Evolutionary conservation across 352 stramenopile species (phyloP).

Genomic region (Phytophthora citrophthora): DNA sequence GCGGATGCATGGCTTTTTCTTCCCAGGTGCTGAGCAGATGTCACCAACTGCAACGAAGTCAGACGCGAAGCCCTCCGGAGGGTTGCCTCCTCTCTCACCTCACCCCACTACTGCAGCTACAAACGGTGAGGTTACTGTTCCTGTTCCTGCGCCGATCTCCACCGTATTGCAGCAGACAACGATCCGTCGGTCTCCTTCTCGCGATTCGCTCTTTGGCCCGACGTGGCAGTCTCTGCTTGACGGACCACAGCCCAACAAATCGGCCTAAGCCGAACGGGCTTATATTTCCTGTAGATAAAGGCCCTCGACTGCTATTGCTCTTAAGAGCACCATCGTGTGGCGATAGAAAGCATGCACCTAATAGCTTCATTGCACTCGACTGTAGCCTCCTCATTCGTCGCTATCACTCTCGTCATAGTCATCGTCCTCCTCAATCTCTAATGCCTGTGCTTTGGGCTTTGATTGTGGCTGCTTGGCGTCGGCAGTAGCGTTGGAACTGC

Average conservation of each 20-base stretch:
- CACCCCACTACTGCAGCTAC: constrained; percentile 16
- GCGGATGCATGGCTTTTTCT: constrained; percentile 85
- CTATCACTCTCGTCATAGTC: constrained; percentile 83
- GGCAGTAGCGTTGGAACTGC: not conserved
- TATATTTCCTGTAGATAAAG: constrained; percentile 42
- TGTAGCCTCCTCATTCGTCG: constrained; percentile 27
- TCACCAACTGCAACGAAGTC: constrained; percentile 4
- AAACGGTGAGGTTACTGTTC: constrained; percentile 10
- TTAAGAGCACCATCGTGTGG: constrained; percentile 17
- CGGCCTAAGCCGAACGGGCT: constrained; percentile 24
- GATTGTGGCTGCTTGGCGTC: constrained; percentile 4
- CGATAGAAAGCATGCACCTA: constrained; percentile 36
- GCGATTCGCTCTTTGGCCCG: constrained; percentile 70
- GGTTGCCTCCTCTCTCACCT: constrained; percentile 24
- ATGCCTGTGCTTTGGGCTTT: constrained; percentile 4
- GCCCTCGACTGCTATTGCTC: constrained; percentile 16
- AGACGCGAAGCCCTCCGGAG: constrained; percentile 14
- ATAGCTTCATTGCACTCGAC: constrained; percentile 4
- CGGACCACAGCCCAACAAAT: constrained; percentile 26
- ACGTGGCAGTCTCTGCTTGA: constrained; percentile 73
- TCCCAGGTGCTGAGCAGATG: constrained; percentile 35
- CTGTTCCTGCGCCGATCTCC: constrained; percentile 12
- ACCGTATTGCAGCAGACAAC: constrained; percentile 25
- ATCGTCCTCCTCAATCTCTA: constrained; percentile 70
- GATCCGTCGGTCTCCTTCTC: constrained; percentile 73